phyloP scores from a whole-genome alignment of 2,329 filamentous ascomycete genomes.

The Xylariaceae sp. region DNA sequence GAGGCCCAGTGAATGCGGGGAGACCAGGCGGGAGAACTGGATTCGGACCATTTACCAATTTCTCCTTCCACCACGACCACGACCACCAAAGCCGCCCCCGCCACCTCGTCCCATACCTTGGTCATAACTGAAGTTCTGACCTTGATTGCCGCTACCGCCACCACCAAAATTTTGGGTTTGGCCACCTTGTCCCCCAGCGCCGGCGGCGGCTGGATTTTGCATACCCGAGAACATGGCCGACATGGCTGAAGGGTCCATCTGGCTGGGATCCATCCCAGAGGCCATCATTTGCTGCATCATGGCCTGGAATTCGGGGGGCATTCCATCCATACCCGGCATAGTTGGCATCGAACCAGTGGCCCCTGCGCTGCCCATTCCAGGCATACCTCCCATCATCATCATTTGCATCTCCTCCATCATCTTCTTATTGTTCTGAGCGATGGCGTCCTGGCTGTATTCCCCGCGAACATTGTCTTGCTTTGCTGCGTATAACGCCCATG shows the following conservation, averaged over 20 bases:
- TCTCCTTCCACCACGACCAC: constrained; percentile 39
- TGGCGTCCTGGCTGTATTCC: constrained; percentile 72
- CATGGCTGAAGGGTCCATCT: constrained; percentile 67
- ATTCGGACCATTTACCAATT: constrained; percentile 34
- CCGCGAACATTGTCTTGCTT: constrained; percentile 82
- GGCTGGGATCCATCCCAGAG: constrained; percentile 67
- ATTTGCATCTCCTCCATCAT: constrained; percentile 73
- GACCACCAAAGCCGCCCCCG: constrained; percentile 37
- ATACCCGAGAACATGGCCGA: constrained; percentile 65
- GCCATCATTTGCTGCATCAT: constrained; percentile 77
- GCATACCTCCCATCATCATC: constrained; percentile 69
- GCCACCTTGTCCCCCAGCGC: constrained; percentile 51
- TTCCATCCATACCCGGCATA: constrained; percentile 66
- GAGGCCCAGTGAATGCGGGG: background rate
- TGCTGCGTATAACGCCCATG: constrained; percentile 91
- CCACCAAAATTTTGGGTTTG: constrained; percentile 60
- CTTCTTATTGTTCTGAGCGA: constrained; percentile 74
- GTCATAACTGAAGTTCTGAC: constrained; percentile 53
- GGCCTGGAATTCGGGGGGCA: constrained; percentile 68
- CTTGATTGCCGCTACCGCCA: constrained; percentile 55
- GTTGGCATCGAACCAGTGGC: constrained; percentile 41
- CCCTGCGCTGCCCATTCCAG: constrained; percentile 44
- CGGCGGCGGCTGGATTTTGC: constrained; percentile 52
- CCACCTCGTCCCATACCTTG: constrained; percentile 41
- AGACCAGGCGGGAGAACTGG: background rate